Evolutionary conservation across 495 filamentous ascomycete genomes (phyloP), one percentile per base, ranked within the genome.

Genomic region (Clohesyomyces aquaticus): DNA sequence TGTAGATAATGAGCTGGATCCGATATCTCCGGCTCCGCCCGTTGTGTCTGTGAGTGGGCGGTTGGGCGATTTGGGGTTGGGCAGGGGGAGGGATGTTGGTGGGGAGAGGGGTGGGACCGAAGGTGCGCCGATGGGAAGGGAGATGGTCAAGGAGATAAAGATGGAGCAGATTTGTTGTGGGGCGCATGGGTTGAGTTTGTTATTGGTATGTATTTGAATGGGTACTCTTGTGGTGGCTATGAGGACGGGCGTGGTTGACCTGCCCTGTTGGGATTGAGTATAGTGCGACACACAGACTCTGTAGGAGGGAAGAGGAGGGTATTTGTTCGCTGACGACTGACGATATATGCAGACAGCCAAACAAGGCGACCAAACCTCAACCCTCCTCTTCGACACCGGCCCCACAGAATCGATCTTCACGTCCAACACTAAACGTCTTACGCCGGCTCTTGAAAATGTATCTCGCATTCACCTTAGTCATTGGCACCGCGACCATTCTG

Each of bases 401-500:
- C 84, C 84, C 0, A 82, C 85, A 69, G 83, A 80, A 21, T 74
- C 77, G n/a, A 73, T 74, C 3, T 87, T 82, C 80, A 78, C 83
- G 58, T 70, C 77, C 16, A 87, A 87, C 65, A 80, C 77, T 6
- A 78, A 73, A 4, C 73, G 84, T 1, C 70, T 87, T 11, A 72
- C 76, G 25, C 71, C 80, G 1, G 75, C 83, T 72, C 69, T 84
- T 1, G 72, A 63, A 4, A 43, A 18, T 3, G 70, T 80, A 38
- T 75, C 76, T 47, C 61, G 63, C 0, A 71, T 80, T 21, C 73
- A 76, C 27, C 71, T 80, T 18, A 74, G 80, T 4, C 85, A 87
- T 62, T 87, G 83, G 84, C 85, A 87, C 75, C 81, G 84, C 25
- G 85, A 87, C 61, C 85, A 87, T 69, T 82, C 79, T 43, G 80